Base-by-base conservation (phyloP, 1,139 yeast genomes). In the Yamadazyma atlantica region DNA sequence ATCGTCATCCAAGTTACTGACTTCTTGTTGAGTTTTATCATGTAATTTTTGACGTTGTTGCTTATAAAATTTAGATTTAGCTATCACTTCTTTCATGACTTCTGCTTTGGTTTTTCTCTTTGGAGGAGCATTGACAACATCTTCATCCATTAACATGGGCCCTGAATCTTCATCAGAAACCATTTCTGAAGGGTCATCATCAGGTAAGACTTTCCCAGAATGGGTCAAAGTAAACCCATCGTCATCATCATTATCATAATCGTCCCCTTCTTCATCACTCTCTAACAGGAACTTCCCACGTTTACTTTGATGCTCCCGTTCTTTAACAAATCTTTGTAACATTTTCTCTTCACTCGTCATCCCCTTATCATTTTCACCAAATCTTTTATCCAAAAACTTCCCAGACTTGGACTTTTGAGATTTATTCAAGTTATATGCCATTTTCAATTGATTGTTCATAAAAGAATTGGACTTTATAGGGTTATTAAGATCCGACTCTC, bases 21-120 rank as follows among this genome's bases (percentile, higher is more conserved):
- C 85, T 19, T 80, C 74, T 32, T 79, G 83, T 51, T 80, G 84
- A 29, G 85, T 76, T 53, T 82, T 77, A 37, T 81, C 82, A 51
- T 85, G 86, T 35, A 81, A 78, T 54, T 75, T 69, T 62, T 94
- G 97, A 54, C 98, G 80, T 62, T 89, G 95, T 35, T 82, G 83
- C 57, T 89, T 92, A 63, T 90, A 79, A 58, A 80, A 80, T 58
- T 94, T 94, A 9, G 97, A 88, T 62, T 94, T 94, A 30, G 97
- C 96, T 46, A 94, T 92, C 39, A 94, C 79, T 60, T 94, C 99
- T 53, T 87, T 82, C 98, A 94, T 92, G 29, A 94, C 95, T 60
- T 94, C 98, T 32, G 88, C 86, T 57, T 92, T 90, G 22, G 92
- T 78, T 65, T 89, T 94, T 59, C 85, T 87, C 43, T 80, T 76